These are phyloP conservation scores for Dactylis glomerata DNA, from an alignment of 176 grass and related monocot species.

Conservation along the genomic window DNA sequence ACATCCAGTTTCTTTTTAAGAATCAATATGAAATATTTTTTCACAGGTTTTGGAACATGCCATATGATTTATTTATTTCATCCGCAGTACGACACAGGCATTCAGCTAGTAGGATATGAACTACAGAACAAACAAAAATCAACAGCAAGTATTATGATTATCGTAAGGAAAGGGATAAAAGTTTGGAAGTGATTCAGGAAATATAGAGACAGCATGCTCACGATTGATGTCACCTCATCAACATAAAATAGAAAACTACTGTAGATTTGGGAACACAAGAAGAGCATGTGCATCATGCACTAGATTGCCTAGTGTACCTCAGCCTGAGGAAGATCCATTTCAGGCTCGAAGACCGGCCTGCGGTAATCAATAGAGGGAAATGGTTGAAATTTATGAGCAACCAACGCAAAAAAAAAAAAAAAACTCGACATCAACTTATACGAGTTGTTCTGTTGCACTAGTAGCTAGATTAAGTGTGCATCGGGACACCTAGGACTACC, in stretches of 20 bases:
- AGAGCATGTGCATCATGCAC: neutral
- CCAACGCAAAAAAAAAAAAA: neutral
- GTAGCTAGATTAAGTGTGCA: neutral
- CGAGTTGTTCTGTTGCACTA: neutral
- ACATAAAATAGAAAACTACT: neutral
- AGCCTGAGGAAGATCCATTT: constrained; percentile 28
- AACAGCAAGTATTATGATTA: neutral
- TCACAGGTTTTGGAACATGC: neutral
- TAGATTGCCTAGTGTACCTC: constrained; percentile 31
- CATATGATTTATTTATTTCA: neutral
- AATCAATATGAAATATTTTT: neutral
- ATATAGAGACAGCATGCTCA: neutral
- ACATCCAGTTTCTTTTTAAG: neutral
- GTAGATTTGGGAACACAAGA: constrained; percentile 18
- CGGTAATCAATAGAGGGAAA: constrained; percentile 8
- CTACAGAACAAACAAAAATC: neutral
- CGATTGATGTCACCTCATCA: neutral
- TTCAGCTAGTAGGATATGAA: neutral
- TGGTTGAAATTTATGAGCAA: neutral
- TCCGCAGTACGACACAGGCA: neutral
- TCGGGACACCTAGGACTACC: neutral
- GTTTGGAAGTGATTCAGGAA: neutral
- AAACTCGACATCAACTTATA: neutral
- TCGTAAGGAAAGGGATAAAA: neutral
- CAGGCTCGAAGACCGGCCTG: constrained; percentile 30